A percentile compares a stretch with the other conserved stretches of the same genome.
phyloP scores from a whole-genome alignment of 306 rosid species.

The Glycine latifolia region DNA sequence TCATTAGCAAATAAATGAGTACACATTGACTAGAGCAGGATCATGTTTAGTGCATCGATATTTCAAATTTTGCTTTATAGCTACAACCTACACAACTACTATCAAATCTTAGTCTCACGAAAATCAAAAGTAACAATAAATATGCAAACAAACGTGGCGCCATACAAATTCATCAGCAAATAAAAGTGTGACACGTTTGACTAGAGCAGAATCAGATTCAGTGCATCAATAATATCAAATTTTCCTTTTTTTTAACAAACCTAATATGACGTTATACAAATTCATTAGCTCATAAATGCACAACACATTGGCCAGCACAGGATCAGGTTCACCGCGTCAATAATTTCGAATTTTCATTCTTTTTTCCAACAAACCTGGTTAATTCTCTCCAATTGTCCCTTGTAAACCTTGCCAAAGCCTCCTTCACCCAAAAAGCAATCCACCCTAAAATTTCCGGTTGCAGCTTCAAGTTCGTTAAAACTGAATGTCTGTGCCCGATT shows the following conservation, averaged over 20 bases:
- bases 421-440: constrained; percentile 81
- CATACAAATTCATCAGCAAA: background rate
- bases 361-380: constrained; percentile 68
- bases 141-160: background rate
- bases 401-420: constrained; percentile 87
- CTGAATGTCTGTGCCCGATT: constrained; percentile 59
- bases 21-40: constrained; percentile 61
- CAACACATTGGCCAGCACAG: constrained; percentile 59
- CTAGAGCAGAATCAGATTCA: constrained; percentile 62
- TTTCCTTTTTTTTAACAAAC: constrained; percentile 50
- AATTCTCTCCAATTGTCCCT: constrained; percentile 60
- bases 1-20: background rate
- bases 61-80: constrained; percentile 61
- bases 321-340: constrained; percentile 54
- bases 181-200: constrained; percentile 43
- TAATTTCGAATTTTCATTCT: constrained; percentile 1
- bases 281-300: background rate
- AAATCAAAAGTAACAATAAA: constrained; percentile 10
- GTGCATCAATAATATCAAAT: constrained; percentile 52
- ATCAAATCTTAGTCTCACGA: constrained; percentile 27
- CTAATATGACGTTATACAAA: constrained; percentile 35
- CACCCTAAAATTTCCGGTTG: constrained; percentile 64
- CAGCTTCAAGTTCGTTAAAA: constrained; percentile 63
- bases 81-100: constrained; percentile 70
- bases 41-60: constrained; percentile 64